Percentiles rank a stretch among this genome's conserved stretches.
Evolutionary conservation across 2,329 filamentous ascomycete species (phyloP).

Genomic region (Aspergillus intermedius): DNA sequence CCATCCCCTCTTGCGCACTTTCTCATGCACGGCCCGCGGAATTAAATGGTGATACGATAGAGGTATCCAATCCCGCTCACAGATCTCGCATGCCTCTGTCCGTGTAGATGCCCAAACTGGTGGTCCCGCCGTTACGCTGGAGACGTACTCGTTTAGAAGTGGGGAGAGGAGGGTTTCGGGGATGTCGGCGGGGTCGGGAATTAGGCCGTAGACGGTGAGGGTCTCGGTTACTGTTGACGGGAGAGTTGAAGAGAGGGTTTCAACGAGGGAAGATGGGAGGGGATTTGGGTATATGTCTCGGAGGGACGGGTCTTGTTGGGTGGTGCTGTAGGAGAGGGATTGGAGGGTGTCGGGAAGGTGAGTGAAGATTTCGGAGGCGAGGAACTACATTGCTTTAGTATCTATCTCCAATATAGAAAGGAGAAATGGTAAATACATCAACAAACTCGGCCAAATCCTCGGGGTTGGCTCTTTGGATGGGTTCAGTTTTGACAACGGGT

Average conservation of each 20-base stretch:
- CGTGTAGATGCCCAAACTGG: constrained; percentile 57
- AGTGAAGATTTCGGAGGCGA: constrained; percentile 63
- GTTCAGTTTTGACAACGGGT: neutral
- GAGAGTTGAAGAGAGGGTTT: constrained; percentile 48
- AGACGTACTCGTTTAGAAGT: constrained; percentile 58
- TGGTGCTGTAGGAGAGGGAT: constrained; percentile 54
- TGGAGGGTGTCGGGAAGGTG: constrained; percentile 57
- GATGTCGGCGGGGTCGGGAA: constrained; percentile 42
- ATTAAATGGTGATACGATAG: constrained; percentile 83
- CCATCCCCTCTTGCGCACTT: constrained; percentile 72
- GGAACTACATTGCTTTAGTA: constrained; percentile 47
- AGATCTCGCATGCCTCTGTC: constrained; percentile 64
- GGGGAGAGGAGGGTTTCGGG: constrained; percentile 53
- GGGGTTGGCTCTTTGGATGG: constrained; percentile 36
- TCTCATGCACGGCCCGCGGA: constrained; percentile 68
- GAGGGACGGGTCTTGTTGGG: constrained; percentile 46
- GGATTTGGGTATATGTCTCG: constrained; percentile 51
- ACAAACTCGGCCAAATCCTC: constrained; percentile 74
- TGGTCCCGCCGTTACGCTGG: constrained; percentile 53
- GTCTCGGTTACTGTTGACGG: constrained; percentile 60
- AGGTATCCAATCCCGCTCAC: constrained; percentile 65
- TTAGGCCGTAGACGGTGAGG: constrained; percentile 60
- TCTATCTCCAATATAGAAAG: neutral
- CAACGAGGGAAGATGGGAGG: constrained; percentile 46
- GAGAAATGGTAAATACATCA: constrained; percentile 43